phyloP scores from a whole-genome alignment of 345 rosid species.

The Chamaenerion angustifolium region DNA sequence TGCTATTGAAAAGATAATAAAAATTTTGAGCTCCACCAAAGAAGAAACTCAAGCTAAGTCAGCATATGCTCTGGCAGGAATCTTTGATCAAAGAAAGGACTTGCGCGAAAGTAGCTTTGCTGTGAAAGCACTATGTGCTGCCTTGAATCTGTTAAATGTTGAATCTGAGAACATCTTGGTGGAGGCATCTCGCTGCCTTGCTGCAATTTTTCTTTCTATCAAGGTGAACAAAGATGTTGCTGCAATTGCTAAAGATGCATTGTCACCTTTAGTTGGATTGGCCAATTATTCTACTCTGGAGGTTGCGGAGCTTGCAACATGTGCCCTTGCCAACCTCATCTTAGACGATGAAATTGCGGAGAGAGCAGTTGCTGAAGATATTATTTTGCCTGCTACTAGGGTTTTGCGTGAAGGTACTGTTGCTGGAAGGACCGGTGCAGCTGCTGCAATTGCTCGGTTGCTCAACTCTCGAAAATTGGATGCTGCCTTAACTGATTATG shows the following conservation, averaged over 20 bases:
- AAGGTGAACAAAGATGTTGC: constrained; percentile 92
- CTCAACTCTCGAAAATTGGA: constrained; percentile 60
- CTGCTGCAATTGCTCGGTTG: constrained; percentile 89
- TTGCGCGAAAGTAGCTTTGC: constrained; percentile 84
- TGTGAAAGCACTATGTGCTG: constrained; percentile 56
- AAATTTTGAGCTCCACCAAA: constrained; percentile 64
- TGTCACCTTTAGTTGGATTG: constrained; percentile 49
- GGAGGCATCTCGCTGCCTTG: constrained; percentile 68
- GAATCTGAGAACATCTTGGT: constrained; percentile 72
- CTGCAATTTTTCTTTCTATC: constrained; percentile 80
- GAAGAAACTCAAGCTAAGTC: constrained; percentile 98
- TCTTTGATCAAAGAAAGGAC: constrained; percentile 71
- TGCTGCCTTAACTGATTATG: constrained; percentile 63
- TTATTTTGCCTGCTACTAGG: constrained; percentile 85
- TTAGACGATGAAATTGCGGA: constrained; percentile 74
- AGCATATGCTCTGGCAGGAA: constrained; percentile 86
- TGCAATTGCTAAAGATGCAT: constrained; percentile 65
- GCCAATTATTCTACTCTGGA: constrained; percentile 71
- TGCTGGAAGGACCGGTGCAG: constrained; percentile 87
- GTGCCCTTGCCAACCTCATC: constrained; percentile 91
- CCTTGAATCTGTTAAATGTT: constrained; percentile 58
- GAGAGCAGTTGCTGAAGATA: constrained; percentile 60
- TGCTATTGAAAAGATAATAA: constrained; percentile 93
- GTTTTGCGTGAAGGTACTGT: constrained; percentile 84
- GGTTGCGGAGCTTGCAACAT: constrained; percentile 89